A percentile compares a stretch with the other conserved stretches of the same genome.
Evolutionary conservation across 2,329 filamentous ascomycete genomes (phyloP).

Genomic region (Phaeosphaeriaceae sp.): DNA sequence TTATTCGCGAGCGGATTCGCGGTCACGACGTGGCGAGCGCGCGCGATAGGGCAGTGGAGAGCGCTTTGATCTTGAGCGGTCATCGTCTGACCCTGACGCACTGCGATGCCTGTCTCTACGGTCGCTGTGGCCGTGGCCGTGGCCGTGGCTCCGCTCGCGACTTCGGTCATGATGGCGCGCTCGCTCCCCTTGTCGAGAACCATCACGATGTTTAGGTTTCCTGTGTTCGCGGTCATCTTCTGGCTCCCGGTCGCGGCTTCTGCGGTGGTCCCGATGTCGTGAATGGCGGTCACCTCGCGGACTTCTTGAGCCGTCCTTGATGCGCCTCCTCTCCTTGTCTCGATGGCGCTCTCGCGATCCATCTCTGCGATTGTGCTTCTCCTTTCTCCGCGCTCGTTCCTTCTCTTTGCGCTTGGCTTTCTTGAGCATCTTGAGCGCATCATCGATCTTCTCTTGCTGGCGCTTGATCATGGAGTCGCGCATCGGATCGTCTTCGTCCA

Average conservation of each 20-base stretch:
- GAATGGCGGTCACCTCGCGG: conserved; percentile 15
- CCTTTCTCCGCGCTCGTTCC: conserved; percentile 53
- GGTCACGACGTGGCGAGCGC: conserved; percentile 15
- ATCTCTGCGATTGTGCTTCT: conserved; percentile 34
- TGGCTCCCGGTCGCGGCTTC: conserved; percentile 19
- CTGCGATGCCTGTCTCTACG: conserved; percentile 17
- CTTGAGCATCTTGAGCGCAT: conserved; percentile 66
- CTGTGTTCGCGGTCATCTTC: conserved; percentile 15
- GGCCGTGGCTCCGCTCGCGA: conserved; percentile 19
- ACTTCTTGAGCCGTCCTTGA: conserved; percentile 22
- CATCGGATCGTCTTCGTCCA: conserved; percentile 98
- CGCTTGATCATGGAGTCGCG: conserved; percentile 87
- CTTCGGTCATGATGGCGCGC: conserved; percentile 19
- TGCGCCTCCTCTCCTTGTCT: conserved; percentile 25
- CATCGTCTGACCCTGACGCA: conserved; percentile 12
- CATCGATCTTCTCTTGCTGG: conserved; percentile 86
- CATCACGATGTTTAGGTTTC: conserved; percentile 14
- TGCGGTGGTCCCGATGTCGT: conserved; percentile 17
- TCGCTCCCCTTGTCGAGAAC: conserved; percentile 16
- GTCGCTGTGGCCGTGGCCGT: conserved; percentile 12
- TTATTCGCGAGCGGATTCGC: not conserved
- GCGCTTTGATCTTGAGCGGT: conserved; percentile 14
- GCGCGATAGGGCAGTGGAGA: conserved; percentile 27
- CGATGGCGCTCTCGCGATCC: conserved; percentile 32
- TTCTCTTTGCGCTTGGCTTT: conserved; percentile 56